Conservation (phyloP, 768 basidiomycete genomes). For the Tylopilus felleus region DNA sequence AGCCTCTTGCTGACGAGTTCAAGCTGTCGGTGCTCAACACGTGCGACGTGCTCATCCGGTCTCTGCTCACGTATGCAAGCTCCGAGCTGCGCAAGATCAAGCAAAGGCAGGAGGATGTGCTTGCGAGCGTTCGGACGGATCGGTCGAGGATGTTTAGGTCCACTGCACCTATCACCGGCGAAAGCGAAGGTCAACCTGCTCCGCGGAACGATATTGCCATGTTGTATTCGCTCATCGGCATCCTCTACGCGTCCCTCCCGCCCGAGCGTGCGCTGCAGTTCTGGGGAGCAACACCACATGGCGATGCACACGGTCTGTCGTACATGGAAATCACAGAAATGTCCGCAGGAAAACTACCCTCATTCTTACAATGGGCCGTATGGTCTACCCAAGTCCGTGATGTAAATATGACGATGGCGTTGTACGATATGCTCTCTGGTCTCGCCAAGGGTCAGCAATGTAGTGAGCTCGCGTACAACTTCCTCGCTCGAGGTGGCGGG, state of each 20-base stretch:
- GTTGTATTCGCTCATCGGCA: constrained; percentile 78
- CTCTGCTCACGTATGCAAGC: constrained; percentile 70
- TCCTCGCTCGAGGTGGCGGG: constrained; percentile 73
- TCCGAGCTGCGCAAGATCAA: constrained; percentile 84
- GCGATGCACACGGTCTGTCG: constrained; percentile 38
- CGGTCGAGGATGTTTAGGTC: constrained; percentile 52
- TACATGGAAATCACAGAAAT: constrained; percentile 62
- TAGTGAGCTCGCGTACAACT: constrained; percentile 85
- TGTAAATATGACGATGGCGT: constrained; percentile 65
- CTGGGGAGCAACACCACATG: constrained; percentile 66
- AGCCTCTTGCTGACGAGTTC: constrained; percentile 41
- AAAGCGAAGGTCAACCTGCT: constrained; percentile 40
- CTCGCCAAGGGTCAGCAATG: constrained; percentile 81
- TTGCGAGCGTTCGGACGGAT: constrained; percentile 64
- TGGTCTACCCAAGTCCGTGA: constrained; percentile 80
- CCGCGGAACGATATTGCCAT: constrained; percentile 84
- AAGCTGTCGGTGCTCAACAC: constrained; percentile 55
- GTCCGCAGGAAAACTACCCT: constrained; percentile 59
- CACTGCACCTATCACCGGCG: constrained; percentile 40
- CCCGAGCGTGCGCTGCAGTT: constrained; percentile 79
- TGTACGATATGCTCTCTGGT: constrained; percentile 88
- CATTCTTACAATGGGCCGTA: constrained; percentile 87
- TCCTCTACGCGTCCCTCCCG: constrained; percentile 72
- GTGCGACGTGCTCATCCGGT: constrained; percentile 70
- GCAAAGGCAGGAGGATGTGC: constrained; percentile 83